Evolutionary conservation across 495 filamentous ascomycete species (phyloP).

Genomic region (Hypoxylon lienhwacheense): DNA sequence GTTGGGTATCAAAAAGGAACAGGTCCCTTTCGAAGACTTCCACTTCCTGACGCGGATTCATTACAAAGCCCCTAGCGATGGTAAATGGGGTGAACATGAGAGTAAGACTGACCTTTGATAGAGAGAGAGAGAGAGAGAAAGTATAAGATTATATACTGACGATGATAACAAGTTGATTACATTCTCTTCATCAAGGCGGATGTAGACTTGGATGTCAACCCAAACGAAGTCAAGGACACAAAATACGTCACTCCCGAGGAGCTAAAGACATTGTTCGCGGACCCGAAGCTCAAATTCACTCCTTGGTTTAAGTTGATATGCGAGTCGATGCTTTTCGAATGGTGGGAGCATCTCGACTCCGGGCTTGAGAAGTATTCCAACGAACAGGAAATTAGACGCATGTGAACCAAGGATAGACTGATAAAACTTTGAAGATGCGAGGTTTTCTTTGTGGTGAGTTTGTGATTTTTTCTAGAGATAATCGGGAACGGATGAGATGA

Average conservation of each 20-base stretch:
- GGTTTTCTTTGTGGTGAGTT: no score
- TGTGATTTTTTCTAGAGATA: no score
- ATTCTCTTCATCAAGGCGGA: conserved; percentile 97
- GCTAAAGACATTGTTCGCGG: conserved; percentile 81
- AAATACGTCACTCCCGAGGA: conserved; percentile 81
- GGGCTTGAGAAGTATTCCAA: conserved; percentile 81
- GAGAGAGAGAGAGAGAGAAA: not conserved
- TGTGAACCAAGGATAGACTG: conserved; percentile 52
- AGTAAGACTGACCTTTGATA: conserved; percentile 59
- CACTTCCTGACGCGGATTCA: conserved; percentile 95
- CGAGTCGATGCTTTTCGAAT: conserved; percentile 95
- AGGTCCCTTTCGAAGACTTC: conserved; percentile 92
- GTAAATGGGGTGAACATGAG: conserved; percentile 98
- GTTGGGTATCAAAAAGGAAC: conserved; percentile 84
- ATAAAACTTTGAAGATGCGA: not conserved
- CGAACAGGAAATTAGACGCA: conserved; percentile 84
- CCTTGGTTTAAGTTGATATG: conserved; percentile 99
- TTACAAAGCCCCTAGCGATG: conserved; percentile 95
- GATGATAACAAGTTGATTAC: conserved; percentile 75
- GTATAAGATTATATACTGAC: conserved; percentile 14
- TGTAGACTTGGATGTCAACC: conserved; percentile 76
- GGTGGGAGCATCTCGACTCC: conserved; percentile 87
- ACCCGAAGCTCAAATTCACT: conserved; percentile 81
- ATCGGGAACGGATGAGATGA: no score
- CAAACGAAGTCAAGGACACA: conserved; percentile 84